phyloP scores from a whole-genome alignment of 1,284 basidiomycete genomes.

The Peniophora sp. region DNA sequence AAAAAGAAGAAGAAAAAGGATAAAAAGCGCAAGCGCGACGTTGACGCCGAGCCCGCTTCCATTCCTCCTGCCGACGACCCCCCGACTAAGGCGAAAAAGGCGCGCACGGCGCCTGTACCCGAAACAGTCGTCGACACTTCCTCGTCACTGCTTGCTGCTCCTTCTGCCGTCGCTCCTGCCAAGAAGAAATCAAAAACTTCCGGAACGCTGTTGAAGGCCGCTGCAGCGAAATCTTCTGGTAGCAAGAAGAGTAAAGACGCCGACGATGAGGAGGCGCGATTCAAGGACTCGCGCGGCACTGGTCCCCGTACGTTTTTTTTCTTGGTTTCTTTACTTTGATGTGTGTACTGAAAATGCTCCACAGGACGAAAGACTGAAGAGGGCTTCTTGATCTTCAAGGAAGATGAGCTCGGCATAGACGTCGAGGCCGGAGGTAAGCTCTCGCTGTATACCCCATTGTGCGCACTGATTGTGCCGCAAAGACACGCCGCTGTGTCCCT shows the following conservation, averaged over 20 bases:
- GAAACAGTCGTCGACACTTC: slow-evolving; percentile 61
- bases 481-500: slow-evolving; percentile 26
- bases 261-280: slow-evolving; percentile 42
- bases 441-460: neutral
- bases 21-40: slow-evolving; percentile 28
- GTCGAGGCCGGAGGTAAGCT: slow-evolving; percentile 66
- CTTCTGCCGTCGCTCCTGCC: slow-evolving; percentile 11
- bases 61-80: slow-evolving; percentile 12
- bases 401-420: slow-evolving; percentile 75
- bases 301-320: slow-evolving; percentile 51
- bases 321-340: neutral
- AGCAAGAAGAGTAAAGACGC: slow-evolving; percentile 17
- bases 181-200: slow-evolving; percentile 12
- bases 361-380: slow-evolving; percentile 79
- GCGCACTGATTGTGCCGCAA: neutral
- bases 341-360: slow-evolving; percentile 3
- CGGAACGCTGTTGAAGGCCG: too few relatives aligned
- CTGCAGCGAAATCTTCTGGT: too few relatives aligned
- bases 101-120: slow-evolving; percentile 24
- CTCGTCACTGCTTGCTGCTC: slow-evolving; percentile 15
- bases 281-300: slow-evolving; percentile 72
- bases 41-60: slow-evolving; percentile 9
- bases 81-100: slow-evolving; percentile 24
- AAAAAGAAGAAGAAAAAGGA: slow-evolving; percentile 33
- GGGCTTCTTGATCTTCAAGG: slow-evolving; percentile 80